phyloP scores from a whole-genome alignment of 352 stramenopile genomes.

The Phytophthora capsici region DNA sequence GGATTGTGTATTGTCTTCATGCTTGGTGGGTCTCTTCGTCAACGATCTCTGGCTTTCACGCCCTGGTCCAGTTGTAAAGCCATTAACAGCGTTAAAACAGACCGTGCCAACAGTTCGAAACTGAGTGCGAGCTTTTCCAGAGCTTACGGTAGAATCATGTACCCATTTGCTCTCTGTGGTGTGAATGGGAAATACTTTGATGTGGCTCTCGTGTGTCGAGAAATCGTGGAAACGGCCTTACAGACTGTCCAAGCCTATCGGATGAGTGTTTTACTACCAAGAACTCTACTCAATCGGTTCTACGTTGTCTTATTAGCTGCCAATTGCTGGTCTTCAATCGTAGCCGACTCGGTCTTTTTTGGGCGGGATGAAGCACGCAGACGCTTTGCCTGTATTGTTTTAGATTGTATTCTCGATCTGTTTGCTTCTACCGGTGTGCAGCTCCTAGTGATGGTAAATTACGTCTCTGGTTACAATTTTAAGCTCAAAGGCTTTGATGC shows the following conservation, averaged over 20 bases:
- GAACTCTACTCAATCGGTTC: constrained; percentile 36
- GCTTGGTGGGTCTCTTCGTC: constrained; percentile 5
- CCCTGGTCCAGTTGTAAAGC: constrained; percentile 16
- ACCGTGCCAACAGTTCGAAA: neutral
- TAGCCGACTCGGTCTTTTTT: constrained; percentile 18
- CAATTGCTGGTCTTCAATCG: constrained; percentile 32
- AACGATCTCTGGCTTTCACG: constrained; percentile 20
- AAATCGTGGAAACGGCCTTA: constrained; percentile 31
- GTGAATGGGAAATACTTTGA: constrained; percentile 39
- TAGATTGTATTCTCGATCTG: constrained; percentile 32
- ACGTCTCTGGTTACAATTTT: constrained; percentile 18
- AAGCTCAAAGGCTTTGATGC: constrained; percentile 19
- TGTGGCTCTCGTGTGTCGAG: constrained; percentile 15
- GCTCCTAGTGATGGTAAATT: constrained; percentile 19
- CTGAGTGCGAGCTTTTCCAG: constrained; percentile 6
- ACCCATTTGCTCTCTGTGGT: constrained; percentile 21
- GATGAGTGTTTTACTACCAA: constrained; percentile 33
- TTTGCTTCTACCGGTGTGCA: constrained; percentile 24
- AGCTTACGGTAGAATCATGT: constrained; percentile 6
- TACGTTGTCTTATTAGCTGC: constrained; percentile 33
- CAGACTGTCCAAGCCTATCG: constrained; percentile 38
- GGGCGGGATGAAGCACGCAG: constrained; percentile 7
- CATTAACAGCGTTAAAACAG: neutral
- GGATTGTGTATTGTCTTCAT: constrained; percentile 28
- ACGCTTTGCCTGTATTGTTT: constrained; percentile 27